Evolutionary conservation across 2,329 filamentous ascomycete species (phyloP).

Genomic region (Emergomyces africanus): DNA sequence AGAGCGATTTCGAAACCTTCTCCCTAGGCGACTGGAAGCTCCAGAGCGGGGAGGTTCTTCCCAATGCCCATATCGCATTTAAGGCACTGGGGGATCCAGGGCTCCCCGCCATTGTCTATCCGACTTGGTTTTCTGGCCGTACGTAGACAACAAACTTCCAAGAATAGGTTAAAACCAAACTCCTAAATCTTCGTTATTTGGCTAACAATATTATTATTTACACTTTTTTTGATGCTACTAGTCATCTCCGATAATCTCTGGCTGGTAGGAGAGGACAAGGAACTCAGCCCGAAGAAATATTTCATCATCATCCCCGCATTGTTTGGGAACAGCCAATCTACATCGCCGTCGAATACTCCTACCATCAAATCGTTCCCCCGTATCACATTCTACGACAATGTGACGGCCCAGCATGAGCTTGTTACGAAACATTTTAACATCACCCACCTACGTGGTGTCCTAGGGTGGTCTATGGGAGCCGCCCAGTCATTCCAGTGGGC

Average conservation of each 20-base stretch:
- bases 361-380: conserved; percentile 46
- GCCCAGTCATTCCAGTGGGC: conserved; percentile 55
- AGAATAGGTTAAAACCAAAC: no score
- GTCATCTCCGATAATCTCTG: conserved; percentile 60
- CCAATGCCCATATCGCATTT: conserved; percentile 58
- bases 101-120: conserved; percentile 58
- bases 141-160: conserved; percentile 18
- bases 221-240: no score
- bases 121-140: conserved; percentile 60
- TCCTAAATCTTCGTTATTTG: no score
- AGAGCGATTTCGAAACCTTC: conserved; percentile 38
- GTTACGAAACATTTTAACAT: conserved; percentile 52
- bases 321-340: conserved; percentile 57
- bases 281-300: conserved; percentile 51
- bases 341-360: conserved; percentile 51
- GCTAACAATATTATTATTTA: no score
- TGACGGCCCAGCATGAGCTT: conserved; percentile 52
- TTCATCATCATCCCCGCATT: conserved; percentile 57
- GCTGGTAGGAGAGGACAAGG: conserved; percentile 55
- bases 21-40: conserved; percentile 54
- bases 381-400: conserved; percentile 56
- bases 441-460: conserved; percentile 46
- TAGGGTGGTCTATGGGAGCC: conserved; percentile 62
- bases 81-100: conserved; percentile 57
- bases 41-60: conserved; percentile 49